A percentile compares a stretch with the other conserved stretches of the same genome.
These are phyloP conservation scores for Symbiodinium natans DNA, from an alignment of 73 alveolate species.

Conservation along the genomic window DNA sequence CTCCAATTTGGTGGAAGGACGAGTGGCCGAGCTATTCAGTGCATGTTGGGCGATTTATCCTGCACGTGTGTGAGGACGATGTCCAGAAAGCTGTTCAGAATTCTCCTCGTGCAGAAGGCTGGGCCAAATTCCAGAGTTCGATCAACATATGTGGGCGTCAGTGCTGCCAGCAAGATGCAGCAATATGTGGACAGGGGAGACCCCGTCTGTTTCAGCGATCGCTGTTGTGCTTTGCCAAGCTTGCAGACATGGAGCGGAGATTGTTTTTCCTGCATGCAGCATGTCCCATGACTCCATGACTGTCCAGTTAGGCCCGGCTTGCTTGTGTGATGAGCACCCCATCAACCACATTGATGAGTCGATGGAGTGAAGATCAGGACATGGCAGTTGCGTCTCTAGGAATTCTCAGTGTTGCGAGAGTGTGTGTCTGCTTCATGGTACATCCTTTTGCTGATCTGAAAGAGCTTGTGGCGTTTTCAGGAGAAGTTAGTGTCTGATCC, in stretches of 20 bases:
- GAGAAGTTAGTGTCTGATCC: neutral
- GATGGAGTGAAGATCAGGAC: slow-evolving; percentile 1
- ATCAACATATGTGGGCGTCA: too few species aligned
- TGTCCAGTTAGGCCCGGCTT: neutral
- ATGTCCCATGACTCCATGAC: neutral
- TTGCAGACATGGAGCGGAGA: neutral
- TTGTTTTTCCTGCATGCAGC: neutral
- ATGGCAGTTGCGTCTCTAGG: neutral
- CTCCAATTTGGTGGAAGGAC: neutral
- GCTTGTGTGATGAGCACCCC: neutral
- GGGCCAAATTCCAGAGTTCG: too few species aligned
- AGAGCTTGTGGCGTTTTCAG: neutral
- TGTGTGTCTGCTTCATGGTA: too few species aligned
- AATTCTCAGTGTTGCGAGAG: neutral
- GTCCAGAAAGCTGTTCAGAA: too few species aligned
- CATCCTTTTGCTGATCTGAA: too few species aligned
- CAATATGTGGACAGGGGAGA: neutral
- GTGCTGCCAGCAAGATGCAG: too few species aligned
- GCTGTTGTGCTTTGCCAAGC: neutral
- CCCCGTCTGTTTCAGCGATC: neutral
- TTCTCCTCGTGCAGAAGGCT: too few species aligned
- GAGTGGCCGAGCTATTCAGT: too few species aligned
- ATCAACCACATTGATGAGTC: neutral
- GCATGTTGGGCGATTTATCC: too few species aligned
- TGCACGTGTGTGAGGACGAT: too few species aligned